Conservation (phyloP, 306 rosid genomes). For the Vachellia pachyceras region DNA sequence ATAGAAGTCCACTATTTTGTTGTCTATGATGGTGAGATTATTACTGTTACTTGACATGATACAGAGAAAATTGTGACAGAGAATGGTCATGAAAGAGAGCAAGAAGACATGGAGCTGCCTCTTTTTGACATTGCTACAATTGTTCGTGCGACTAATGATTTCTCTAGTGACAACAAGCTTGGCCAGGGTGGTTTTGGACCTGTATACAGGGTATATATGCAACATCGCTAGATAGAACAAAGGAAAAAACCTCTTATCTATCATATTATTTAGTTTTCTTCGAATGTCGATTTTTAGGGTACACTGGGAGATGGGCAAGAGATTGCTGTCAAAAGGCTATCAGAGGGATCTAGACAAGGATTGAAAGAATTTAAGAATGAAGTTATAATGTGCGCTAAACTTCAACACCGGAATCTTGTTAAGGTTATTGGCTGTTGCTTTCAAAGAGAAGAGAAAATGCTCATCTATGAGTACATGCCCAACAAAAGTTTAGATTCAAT, state of each 20-base stretch:
- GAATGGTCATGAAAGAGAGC: conserved; percentile 18
- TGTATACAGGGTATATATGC: conserved; percentile 44
- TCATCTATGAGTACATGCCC: conserved; percentile 44
- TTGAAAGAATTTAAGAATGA: conserved; percentile 50
- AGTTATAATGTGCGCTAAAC: conserved; percentile 48
- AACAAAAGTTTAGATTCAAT: conserved; percentile 47
- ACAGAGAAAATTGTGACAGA: background rate
- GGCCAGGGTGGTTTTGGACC: conserved; percentile 60
- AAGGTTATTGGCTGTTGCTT: conserved; percentile 53
- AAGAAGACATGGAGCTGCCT: conserved; percentile 56
- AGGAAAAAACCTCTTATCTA: background rate
- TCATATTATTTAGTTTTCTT: background rate
- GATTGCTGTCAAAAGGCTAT: conserved; percentile 55
- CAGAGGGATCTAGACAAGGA: conserved; percentile 43
- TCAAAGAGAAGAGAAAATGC: conserved; percentile 41
- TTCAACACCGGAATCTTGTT: conserved; percentile 57
- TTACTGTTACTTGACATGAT: background rate
- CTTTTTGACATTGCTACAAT: conserved; percentile 41
- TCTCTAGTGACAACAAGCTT: conserved; percentile 46
- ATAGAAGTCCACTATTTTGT: background rate
- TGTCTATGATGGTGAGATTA: background rate
- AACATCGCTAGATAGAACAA: background rate
- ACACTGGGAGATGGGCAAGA: conserved; percentile 46
- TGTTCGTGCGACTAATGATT: conserved; percentile 46
- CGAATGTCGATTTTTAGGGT: conserved; percentile 36